These are phyloP conservation scores for Chlorella ohadii DNA, from an alignment of 139 green algal species.

Conservation along the genomic window DNA sequence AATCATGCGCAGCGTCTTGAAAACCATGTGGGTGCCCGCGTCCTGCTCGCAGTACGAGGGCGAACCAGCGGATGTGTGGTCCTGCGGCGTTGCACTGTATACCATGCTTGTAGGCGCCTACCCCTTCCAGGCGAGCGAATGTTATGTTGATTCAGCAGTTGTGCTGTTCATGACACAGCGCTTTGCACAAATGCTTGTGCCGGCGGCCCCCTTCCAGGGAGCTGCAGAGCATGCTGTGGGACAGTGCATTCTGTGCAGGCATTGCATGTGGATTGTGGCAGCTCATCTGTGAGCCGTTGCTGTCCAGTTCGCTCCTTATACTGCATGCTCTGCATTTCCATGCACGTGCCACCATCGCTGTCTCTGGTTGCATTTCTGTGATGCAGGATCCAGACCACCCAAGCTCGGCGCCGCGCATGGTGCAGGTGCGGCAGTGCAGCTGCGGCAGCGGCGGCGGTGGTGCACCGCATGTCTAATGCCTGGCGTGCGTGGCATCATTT, in stretches of 20 bases:
- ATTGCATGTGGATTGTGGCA: too few relatives aligned
- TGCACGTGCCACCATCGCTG: background rate
- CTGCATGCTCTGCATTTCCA: background rate
- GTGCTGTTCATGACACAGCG: background rate
- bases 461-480: background rate
- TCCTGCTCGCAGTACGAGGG: constrained; percentile 88
- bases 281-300: background rate
- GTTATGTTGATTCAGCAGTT: constrained; percentile 47
- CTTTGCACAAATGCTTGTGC: too few relatives aligned
- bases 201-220: too few relatives aligned
- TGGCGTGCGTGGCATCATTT: background rate
- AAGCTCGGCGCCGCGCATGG: too few relatives aligned
- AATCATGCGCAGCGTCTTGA: too few relatives aligned
- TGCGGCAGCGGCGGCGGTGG: too few relatives aligned
- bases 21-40: too few relatives aligned
- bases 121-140: constrained; percentile 99
- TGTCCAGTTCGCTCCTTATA: too few relatives aligned
- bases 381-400: background rate
- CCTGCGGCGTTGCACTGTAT: constrained; percentile 96
- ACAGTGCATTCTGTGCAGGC: too few relatives aligned
- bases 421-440: too few relatives aligned
- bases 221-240: too few relatives aligned
- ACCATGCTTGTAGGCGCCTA: constrained; percentile 98
- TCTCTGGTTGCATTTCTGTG: background rate
- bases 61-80: constrained; percentile 97